Base-by-base conservation (phyloP, 2,329 filamentous ascomycete genomes). In the Cercospora sesami region DNA sequence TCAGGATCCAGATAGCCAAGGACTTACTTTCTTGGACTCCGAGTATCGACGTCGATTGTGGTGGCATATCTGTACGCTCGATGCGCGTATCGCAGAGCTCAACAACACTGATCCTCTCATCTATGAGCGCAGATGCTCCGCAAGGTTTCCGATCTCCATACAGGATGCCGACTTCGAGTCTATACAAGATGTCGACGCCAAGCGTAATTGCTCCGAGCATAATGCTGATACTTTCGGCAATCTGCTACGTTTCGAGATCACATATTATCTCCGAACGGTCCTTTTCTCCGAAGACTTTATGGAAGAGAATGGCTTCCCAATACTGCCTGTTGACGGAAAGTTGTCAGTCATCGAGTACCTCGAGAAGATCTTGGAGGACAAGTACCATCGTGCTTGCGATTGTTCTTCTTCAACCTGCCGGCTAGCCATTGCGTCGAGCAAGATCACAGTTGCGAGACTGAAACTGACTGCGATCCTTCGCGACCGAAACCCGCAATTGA, bases 31-130 rank as follows among this genome's bases (percentile, higher is more conserved):
- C 33, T 51, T 67, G 18, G 71, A 73, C 33, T 67, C 60, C 42
- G 69, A 73, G 33, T 70, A 71, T 57, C 53, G 69, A n/a, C 67
- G 71, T 14, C 64, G 71, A 12, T 63, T 73, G 7, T 73, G 71
- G 71, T 73, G 71, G 71, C 71, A 73, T 55, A 73, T 73, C 12
- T 73, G 71, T 31, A 67, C 71, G 10, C 53, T 73, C 2, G 71
- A 73, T 57, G 68, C 71, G 9, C 65, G 60, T n/a, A 66, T 68
- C 7, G 71, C 71, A 1, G 71, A 73, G 33, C 45, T 67, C 28
- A 70, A 69, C 53, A 23, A 65, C 14, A 70, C 64, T n/a, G 71
- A 73, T 39, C 69, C 71, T 8, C 28, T 73, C 3, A 64, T 73
- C 14, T 71, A 71, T 58, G 71, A 73, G 55, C 67, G 71, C 42